Percentiles rank a stretch among this genome's conserved stretches.
Conservation (phyloP, 2,329 filamentous ascomycete genomes). For the Orbilia ellipsospora region DNA sequence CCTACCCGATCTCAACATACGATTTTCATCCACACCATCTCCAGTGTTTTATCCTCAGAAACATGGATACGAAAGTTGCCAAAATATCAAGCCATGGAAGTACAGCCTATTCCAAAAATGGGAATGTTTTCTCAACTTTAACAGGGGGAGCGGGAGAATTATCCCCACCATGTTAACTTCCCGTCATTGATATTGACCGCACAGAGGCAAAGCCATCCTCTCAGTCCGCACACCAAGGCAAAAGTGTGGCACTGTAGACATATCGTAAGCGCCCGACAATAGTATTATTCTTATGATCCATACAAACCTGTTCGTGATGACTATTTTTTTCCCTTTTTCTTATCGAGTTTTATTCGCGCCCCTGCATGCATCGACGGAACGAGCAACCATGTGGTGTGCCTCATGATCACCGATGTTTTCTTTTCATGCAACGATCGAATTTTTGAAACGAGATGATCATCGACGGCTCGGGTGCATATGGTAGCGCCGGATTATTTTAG, state of each 20-base stretch:
- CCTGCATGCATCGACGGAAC: slow-evolving; percentile 31
- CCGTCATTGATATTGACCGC: slow-evolving; percentile 22
- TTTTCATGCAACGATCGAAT: slow-evolving; percentile 22
- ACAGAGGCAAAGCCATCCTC: neutral
- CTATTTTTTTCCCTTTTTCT: too few relatives aligned
- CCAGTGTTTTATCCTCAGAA: slow-evolving; percentile 28
- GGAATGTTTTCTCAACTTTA: slow-evolving; percentile 27
- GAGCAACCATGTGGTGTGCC: slow-evolving; percentile 45
- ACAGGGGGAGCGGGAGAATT: neutral
- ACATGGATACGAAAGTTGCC: slow-evolving; percentile 6
- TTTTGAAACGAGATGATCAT: slow-evolving; percentile 22
- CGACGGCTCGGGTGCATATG: slow-evolving; percentile 17
- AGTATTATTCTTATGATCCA: slow-evolving; percentile 16
- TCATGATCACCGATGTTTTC: slow-evolving; percentile 41
- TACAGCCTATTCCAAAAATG: slow-evolving; percentile 53
- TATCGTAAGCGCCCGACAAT: slow-evolving; percentile 46
- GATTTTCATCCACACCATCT: slow-evolving; percentile 47
- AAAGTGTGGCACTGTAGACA: slow-evolving; percentile 27
- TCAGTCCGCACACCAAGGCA: neutral
- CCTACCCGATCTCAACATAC: too few relatives aligned
- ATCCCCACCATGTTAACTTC: neutral
- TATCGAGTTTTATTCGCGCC: slow-evolving; percentile 16
- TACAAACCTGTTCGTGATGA: slow-evolving; percentile 21
- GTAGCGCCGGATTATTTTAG: slow-evolving; percentile 48
- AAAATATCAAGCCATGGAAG: slow-evolving; percentile 39